Conservation (phyloP, 148 eudicot genomes). For the Salicornia ramosissima region DNA sequence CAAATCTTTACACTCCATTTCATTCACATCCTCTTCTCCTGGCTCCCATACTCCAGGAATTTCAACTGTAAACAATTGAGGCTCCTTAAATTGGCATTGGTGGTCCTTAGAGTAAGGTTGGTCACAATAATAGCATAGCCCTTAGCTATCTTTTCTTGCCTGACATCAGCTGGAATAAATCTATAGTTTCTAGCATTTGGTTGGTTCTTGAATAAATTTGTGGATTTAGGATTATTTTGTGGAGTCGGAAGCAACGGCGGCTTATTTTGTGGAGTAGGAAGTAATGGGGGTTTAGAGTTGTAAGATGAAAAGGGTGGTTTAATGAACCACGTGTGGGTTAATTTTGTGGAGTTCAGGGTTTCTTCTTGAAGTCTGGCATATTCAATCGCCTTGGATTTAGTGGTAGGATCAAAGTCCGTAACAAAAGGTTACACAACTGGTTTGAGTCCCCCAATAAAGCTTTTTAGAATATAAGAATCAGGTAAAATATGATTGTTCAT, state of each 20-base stretch:
- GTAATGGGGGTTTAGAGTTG: background rate
- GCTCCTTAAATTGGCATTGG: background rate
- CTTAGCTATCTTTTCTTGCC: background rate
- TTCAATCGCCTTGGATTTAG: background rate
- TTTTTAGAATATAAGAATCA: too few species aligned
- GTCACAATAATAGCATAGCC: background rate
- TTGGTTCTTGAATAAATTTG: background rate
- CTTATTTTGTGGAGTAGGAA: background rate
- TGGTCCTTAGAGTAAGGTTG: background rate
- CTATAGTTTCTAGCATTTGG: background rate
- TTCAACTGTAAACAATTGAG: background rate
- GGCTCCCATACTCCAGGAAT: too few species aligned
- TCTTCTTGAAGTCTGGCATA: background rate
- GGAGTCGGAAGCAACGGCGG: background rate
- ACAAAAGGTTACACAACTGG: background rate
- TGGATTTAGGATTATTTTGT: background rate
- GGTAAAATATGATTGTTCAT: too few species aligned
- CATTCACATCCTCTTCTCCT: too few species aligned
- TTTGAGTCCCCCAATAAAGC: too few species aligned
- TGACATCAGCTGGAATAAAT: background rate
- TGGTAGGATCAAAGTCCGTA: background rate
- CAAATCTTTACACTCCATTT: too few species aligned
- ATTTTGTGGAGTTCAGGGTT: background rate
- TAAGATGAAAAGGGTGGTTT: background rate
- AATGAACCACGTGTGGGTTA: background rate